A percentile compares a stretch with the other conserved stretches of the same genome.
Conservation (phyloP, 306 rosid species). For the Acacia acuminata region DNA sequence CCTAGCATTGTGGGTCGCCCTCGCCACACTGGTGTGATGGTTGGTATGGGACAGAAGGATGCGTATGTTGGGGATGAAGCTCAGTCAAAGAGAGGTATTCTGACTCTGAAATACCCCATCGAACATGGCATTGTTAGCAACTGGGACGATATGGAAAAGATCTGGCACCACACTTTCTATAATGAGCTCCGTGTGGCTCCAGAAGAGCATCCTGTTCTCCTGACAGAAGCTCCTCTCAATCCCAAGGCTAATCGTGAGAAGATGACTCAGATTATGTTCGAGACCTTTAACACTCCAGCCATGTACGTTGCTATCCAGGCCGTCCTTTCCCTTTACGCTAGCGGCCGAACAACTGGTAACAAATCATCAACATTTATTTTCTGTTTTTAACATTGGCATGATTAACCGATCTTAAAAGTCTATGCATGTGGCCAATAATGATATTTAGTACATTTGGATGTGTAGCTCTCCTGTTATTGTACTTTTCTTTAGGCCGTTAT, state of each 20-base stretch:
- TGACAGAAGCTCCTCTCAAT: slow-evolving; percentile 94
- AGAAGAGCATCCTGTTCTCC: slow-evolving; percentile 97
- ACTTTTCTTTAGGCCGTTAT: not conserved
- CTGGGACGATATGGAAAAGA: slow-evolving; percentile 99
- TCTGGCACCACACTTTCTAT: slow-evolving; percentile 97
- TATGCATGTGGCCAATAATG: not conserved
- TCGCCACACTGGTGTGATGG: slow-evolving; percentile 97
- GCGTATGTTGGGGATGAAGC: slow-evolving; percentile 99
- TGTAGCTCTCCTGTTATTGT: not conserved
- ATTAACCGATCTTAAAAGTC: slow-evolving; percentile 1
- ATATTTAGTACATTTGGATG: not conserved
- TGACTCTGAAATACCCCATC: slow-evolving; percentile 89
- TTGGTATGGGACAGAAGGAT: slow-evolving; percentile 98
- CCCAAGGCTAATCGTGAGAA: slow-evolving; percentile 98
- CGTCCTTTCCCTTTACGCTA: slow-evolving; percentile 95
- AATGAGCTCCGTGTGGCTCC: slow-evolving; percentile 96
- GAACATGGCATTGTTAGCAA: slow-evolving; percentile 96
- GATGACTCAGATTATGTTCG: slow-evolving; percentile 97
- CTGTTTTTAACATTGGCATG: not conserved
- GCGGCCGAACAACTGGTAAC: slow-evolving; percentile 97
- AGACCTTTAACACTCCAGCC: slow-evolving; percentile 94
- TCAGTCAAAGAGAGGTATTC: slow-evolving; percentile 91
- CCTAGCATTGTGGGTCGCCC: slow-evolving; percentile 99
- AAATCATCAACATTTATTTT: slow-evolving; percentile 18
- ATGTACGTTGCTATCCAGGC: slow-evolving; percentile 98